A percentile compares a stretch with the other conserved stretches of the same genome.
Evolutionary conservation across 345 rosid genomes (phyloP).

Genomic region (Populus euphratica): DNA sequence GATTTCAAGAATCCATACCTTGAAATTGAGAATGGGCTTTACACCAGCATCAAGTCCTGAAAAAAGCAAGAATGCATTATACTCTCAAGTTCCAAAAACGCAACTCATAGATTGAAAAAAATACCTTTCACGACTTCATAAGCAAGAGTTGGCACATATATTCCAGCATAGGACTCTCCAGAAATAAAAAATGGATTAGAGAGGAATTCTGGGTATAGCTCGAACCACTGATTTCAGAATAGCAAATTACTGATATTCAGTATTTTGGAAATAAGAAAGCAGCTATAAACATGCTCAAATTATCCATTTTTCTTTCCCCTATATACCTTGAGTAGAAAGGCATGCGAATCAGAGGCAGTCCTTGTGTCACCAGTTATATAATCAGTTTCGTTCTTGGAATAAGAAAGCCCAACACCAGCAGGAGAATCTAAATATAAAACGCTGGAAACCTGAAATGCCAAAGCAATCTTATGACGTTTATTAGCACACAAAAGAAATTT

Average conservation of each 20-base stretch:
- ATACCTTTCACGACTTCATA: slow-evolving; percentile 67
- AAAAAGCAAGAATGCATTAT: not conserved
- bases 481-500: too few relatives aligned
- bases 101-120: not conserved
- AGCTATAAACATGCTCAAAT: not conserved
- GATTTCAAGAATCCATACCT: slow-evolving; percentile 37
- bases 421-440: slow-evolving; percentile 82
- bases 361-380: slow-evolving; percentile 55
- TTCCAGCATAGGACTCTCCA: slow-evolving; percentile 95
- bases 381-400: slow-evolving; percentile 53
- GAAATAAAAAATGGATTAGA: slow-evolving; percentile 70
- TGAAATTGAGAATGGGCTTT: slow-evolving; percentile 62
- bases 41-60: slow-evolving; percentile 60
- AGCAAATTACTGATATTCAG: slow-evolving; percentile 1
- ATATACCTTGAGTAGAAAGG: slow-evolving; percentile 66
- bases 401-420: slow-evolving; percentile 81
- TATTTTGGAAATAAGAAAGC: slow-evolving; percentile 6
- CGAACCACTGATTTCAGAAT: slow-evolving; percentile 63
- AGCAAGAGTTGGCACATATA: slow-evolving; percentile 84
- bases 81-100: slow-evolving; percentile 3
- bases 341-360: slow-evolving; percentile 68
- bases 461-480: not conserved
- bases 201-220: slow-evolving; percentile 72
- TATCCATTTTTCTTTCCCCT: not conserved
- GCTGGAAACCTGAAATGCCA: slow-evolving; percentile 60